Evolutionary conservation across 139 green algal species (phyloP), one percentile per base, ranked within the genome.

Genomic region (Chlamydomonas schloesseri): DNA sequence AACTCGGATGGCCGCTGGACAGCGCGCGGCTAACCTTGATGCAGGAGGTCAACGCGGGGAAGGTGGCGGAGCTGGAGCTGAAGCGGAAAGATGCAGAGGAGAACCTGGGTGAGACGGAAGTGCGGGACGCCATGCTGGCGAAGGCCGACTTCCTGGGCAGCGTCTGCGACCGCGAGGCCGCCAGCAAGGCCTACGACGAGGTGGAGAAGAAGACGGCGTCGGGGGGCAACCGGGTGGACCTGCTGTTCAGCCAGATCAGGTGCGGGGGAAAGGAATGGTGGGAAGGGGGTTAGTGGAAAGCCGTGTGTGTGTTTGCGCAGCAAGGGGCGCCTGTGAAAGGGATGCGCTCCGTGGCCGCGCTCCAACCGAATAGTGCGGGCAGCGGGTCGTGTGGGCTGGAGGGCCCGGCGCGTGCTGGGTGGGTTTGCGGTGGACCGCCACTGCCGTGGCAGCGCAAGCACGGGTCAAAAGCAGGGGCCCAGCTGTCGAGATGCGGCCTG

Each of bases 21-120:
- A 79, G 71, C 0, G 88, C 83, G 10, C 87, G 90, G 73, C 90
- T 97, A 21, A 72, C 65, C 0, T 46, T 71, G 21, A 97, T 98
- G 95, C 83, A 88, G 55, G 82, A 75, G 0, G 90, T 83, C 47
- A 98, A 97, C 58, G 60, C 79, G 3, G 89, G 87, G 31, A 86
- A 91, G 72, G 37, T 97, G 24, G 81, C 68, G 26, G 89, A 95
- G 75, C 71, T 98, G 28, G 94, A 97, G 17, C 93, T 77, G 6
- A 96, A 95, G 77, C 91, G 96, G 20, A 96, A 94, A 53, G 95
- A 97, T 53, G 95, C 96, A 73, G 93, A 99, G 90, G 97, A 98
- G 71, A 99, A 99, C 83, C 86, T 97, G 34, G 98, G 98, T 0
- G 98, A 99, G 84, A 96, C 92, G 67, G 98, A 99, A 75, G 96